Percentiles rank a stretch among this genome's conserved stretches.
Conservation (phyloP, 768 basidiomycete species). For the Termitomyces heimii region DNA sequence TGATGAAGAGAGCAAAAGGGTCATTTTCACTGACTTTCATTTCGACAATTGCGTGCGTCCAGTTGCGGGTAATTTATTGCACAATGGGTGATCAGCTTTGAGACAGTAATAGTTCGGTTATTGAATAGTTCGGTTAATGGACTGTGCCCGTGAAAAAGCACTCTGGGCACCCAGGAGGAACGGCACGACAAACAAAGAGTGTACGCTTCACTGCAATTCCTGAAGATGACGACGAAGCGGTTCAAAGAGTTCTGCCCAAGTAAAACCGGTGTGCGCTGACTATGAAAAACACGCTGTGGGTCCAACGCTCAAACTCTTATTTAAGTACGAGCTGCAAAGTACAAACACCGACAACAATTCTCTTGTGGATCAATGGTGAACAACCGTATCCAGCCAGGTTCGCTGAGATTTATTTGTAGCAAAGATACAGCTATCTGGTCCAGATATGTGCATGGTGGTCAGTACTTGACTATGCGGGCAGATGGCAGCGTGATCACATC, state of each 20-base stretch:
- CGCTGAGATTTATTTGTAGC: neutral
- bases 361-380: neutral
- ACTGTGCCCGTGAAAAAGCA: neutral
- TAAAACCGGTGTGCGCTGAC: neutral
- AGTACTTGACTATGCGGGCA: neutral
- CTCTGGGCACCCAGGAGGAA: neutral
- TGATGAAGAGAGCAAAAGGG: slow-evolving; percentile 51
- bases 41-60: neutral
- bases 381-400: neutral
- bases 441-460: neutral
- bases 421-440: neutral
- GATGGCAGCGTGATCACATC: slow-evolving; percentile 7
- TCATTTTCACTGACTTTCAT: slow-evolving; percentile 31
- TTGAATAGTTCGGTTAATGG: too few species aligned
- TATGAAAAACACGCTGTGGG: neutral
- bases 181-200: neutral
- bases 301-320: neutral
- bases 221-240: neutral
- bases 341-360: neutral
- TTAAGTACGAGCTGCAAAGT: neutral
- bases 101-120: neutral
- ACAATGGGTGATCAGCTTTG: neutral
- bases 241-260: neutral
- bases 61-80: neutral
- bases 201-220: neutral